A percentile compares a stretch with the other conserved stretches of the same genome.
Conservation (phyloP, 1,284 basidiomycete genomes). For the Irpex rosettiformis region DNA sequence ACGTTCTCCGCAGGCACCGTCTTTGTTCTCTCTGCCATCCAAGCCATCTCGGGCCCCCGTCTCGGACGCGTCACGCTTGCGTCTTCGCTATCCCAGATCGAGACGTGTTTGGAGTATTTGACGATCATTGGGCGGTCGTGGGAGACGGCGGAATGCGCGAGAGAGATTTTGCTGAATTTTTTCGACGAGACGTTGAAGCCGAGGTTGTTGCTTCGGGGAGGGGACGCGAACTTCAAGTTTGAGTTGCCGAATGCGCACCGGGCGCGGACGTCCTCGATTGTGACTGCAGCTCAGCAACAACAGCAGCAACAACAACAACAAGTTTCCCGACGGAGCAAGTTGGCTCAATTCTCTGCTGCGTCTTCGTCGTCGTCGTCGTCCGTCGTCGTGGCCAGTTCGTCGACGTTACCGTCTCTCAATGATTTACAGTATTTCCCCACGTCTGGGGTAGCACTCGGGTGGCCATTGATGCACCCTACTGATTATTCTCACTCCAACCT, state of each 20-base stretch:
- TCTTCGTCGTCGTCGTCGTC: neutral
- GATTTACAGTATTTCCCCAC: constrained; percentile 10
- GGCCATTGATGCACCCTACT: constrained; percentile 4
- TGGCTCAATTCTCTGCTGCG: neutral
- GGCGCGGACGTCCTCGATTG: neutral
- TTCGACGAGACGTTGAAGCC: constrained; percentile 31
- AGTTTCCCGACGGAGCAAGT: neutral
- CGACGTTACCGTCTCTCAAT: neutral
- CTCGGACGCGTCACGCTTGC: constrained; percentile 30
- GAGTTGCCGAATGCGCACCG: constrained; percentile 10
- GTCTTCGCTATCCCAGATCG: constrained; percentile 38
- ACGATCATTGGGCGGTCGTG: constrained; percentile 48
- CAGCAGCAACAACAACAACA: neutral
- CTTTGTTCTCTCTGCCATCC: constrained; percentile 53
- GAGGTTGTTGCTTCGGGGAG: constrained; percentile 25
- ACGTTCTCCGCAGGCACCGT: constrained; percentile 67
- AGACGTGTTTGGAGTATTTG: constrained; percentile 46
- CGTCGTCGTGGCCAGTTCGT: no score
- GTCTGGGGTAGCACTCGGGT: constrained; percentile 6
- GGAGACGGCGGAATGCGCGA: constrained; percentile 47
- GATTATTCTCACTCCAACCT: neutral
- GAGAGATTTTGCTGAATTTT: constrained; percentile 36
- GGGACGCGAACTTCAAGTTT: constrained; percentile 23
- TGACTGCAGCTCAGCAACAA: neutral
- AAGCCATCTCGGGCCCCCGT: constrained; percentile 42